Evolutionary conservation across 2,329 filamentous ascomycete species (phyloP).

Genomic region (Colletotrichum spinosum): DNA sequence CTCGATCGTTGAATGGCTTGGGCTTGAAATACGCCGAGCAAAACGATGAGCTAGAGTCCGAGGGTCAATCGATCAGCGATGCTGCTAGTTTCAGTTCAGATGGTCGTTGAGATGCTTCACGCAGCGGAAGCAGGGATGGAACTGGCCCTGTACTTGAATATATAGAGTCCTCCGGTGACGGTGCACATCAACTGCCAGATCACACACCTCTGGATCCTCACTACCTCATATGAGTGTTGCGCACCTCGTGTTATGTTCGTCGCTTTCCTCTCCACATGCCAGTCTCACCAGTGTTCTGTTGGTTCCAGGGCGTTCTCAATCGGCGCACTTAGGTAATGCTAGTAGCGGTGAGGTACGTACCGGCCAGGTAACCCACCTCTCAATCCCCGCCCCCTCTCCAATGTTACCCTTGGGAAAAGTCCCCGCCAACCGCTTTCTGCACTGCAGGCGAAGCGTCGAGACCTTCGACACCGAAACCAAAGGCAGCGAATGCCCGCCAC

Average conservation of each 20-base stretch:
- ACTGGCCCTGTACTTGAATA: neutral
- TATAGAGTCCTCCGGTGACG: neutral
- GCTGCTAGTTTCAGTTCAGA: slow-evolving; percentile 50
- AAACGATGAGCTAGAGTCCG: slow-evolving; percentile 51
- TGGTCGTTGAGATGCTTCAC: slow-evolving; percentile 18
- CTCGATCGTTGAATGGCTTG: slow-evolving; percentile 46
- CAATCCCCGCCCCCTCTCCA: slow-evolving; percentile 13
- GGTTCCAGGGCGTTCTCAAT: too few species aligned
- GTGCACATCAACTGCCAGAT: too few species aligned
- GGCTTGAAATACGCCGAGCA: slow-evolving; percentile 45
- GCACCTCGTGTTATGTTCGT: too few species aligned
- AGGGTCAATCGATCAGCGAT: slow-evolving; percentile 51
- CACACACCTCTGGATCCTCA: too few species aligned
- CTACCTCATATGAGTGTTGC: too few species aligned
- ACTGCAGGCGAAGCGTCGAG: slow-evolving; percentile 25
- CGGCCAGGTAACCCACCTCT: neutral
- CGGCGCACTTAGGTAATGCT: too few species aligned
- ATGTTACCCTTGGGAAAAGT: neutral
- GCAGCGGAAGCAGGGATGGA: neutral
- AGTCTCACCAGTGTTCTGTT: too few species aligned
- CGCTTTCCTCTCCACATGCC: too few species aligned
- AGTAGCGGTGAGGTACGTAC: slow-evolving; percentile 9
- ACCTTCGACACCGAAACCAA: slow-evolving; percentile 16
- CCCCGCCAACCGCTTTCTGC: slow-evolving; percentile 35
- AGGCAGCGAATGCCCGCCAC: slow-evolving; percentile 11